Percentiles rank a stretch among this genome's conserved stretches.
phyloP scores from a whole-genome alignment of 139 green algal species.

The Chlamydomonas sp. region DNA sequence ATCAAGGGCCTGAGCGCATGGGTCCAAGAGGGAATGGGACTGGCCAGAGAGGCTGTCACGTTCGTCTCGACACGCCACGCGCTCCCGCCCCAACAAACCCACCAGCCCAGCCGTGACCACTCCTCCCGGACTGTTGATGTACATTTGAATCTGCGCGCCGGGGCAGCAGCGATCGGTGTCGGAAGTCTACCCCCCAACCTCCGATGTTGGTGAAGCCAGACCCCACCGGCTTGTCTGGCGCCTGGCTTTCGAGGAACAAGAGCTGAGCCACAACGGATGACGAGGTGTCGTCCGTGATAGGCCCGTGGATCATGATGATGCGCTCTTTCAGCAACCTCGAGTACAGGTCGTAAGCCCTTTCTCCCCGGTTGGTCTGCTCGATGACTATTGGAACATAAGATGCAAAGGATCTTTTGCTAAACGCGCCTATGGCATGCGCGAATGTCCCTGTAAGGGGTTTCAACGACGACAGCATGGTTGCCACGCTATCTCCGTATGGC shows the following conservation, averaged over 20 bases:
- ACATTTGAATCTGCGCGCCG: slow-evolving; percentile 89
- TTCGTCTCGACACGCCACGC: too few relatives aligned
- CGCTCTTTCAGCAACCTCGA: slow-evolving; percentile 80
- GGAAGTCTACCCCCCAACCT: too few relatives aligned
- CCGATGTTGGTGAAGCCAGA: background rate
- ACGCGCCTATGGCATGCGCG: too few relatives aligned
- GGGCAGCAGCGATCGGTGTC: too few relatives aligned
- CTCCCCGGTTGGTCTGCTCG: slow-evolving; percentile 27
- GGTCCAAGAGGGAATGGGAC: too few relatives aligned
- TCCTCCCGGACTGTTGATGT: slow-evolving; percentile 96
- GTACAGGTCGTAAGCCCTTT: slow-evolving; percentile 94
- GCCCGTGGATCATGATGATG: slow-evolving; percentile 89
- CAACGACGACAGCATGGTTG: too few relatives aligned
- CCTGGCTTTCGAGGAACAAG: slow-evolving; percentile 92
- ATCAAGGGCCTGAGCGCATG: too few relatives aligned
- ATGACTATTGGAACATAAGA: slow-evolving; percentile 48
- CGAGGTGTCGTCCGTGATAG: slow-evolving; percentile 86
- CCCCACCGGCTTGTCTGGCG: slow-evolving; percentile 70
- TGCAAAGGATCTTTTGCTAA: background rate
- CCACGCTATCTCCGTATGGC: too few relatives aligned
- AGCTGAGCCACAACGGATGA: slow-evolving; percentile 92
- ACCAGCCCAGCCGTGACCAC: slow-evolving; percentile 88
- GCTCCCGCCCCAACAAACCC: too few relatives aligned
- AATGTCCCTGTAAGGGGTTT: too few relatives aligned
- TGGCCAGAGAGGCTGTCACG: too few relatives aligned